These are phyloP conservation scores for Kalmusia sp. DNA, from an alignment of 2,329 filamentous ascomycete species.

Conservation along the genomic window DNA sequence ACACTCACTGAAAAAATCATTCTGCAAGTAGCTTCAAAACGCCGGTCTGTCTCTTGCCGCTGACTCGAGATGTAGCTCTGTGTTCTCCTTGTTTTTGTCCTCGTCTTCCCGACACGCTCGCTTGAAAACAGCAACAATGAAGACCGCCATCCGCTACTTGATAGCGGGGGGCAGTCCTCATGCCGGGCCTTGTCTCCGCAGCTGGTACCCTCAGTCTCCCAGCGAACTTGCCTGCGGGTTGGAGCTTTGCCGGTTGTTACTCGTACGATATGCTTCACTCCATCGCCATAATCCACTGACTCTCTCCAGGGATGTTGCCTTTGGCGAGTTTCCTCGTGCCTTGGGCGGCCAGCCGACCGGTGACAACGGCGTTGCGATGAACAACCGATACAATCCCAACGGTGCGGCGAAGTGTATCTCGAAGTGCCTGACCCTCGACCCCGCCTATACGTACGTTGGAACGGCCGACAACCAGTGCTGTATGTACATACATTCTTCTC, in stretches of 20 bases:
- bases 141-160: constrained; percentile 22
- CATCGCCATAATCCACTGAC: not conserved
- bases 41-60: not conserved
- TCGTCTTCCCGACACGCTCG: too few relatives aligned
- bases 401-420: constrained; percentile 12
- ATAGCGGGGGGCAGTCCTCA: constrained; percentile 21
- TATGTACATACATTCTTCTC: constrained; percentile 6
- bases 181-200: constrained; percentile 10
- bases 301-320: not conserved
- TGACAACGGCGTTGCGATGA: not conserved
- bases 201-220: constrained; percentile 9
- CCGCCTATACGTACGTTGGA: constrained; percentile 15
- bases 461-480: constrained; percentile 26
- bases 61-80: not conserved
- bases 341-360: constrained; percentile 10
- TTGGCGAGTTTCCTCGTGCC: constrained; percentile 6
- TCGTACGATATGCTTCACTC: constrained; percentile 7
- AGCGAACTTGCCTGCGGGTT: constrained; percentile 14
- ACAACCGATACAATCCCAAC: constrained; percentile 11
- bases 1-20: not conserved
- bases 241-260: constrained; percentile 27
- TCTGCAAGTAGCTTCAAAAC: not conserved
- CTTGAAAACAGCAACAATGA: constrained; percentile 15
- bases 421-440: constrained; percentile 6
- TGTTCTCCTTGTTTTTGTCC: not conserved